Conservation (phyloP, 768 basidiomycete species). For the Sarcodon sp. region DNA sequence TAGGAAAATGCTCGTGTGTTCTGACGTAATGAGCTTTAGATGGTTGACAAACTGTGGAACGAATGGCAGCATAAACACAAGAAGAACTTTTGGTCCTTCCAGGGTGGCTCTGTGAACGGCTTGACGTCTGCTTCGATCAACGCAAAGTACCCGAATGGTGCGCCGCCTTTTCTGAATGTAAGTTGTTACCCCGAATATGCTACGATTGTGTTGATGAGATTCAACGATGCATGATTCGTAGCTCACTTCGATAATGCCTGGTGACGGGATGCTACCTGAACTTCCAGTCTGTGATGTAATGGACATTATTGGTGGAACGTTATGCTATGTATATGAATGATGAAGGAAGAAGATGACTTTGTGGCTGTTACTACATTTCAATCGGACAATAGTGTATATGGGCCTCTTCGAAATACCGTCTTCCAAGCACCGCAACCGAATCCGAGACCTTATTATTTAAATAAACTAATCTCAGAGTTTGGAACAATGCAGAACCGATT, state of each 20-base stretch:
- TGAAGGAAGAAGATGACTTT: no score
- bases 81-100: constrained; percentile 14
- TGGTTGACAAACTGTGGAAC: constrained; percentile 24
- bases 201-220: neutral
- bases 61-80: constrained; percentile 19
- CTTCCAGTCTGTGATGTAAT: constrained; percentile 15
- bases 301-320: constrained; percentile 15
- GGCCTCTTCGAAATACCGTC: no score
- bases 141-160: constrained; percentile 12
- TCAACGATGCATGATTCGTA: constrained; percentile 1
- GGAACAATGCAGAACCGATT: no score
- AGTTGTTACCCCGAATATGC: neutral
- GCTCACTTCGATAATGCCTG: constrained; percentile 15
- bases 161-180: constrained; percentile 13
- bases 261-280: constrained; percentile 14
- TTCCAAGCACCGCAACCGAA: no score
- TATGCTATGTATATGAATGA: constrained; percentile 24
- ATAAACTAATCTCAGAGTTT: no score
- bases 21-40: constrained; percentile 7
- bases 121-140: neutral
- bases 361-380: no score
- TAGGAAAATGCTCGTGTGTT: neutral
- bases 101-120: constrained; percentile 15
- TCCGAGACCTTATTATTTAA: no score
- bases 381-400: no score